Evolutionary conservation across 768 basidiomycete species (phyloP).

Genomic region (Pseudohyphozyma bogoriensis): DNA sequence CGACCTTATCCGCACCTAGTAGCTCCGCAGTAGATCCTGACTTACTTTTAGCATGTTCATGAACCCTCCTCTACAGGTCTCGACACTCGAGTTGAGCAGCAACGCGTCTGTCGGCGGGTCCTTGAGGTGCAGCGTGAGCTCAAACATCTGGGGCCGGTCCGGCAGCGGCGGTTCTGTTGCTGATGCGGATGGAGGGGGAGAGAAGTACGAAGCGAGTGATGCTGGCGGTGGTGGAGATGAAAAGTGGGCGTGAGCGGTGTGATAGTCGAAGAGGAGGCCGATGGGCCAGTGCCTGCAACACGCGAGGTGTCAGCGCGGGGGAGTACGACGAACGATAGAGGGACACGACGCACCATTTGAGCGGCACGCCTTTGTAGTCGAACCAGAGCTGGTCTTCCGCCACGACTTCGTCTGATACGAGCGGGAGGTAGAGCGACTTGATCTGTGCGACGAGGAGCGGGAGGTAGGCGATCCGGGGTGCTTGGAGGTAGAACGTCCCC

Average conservation of each 20-base stretch:
- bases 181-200: not conserved
- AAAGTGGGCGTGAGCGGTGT: constrained; percentile 47
- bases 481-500: too few species aligned
- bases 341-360: constrained; percentile 64
- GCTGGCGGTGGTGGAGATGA: constrained; percentile 8
- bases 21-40: too few species aligned
- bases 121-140: constrained; percentile 74
- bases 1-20: too few species aligned
- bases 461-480: constrained; percentile 84
- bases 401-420: constrained; percentile 72
- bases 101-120: constrained; percentile 80
- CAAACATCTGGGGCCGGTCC: constrained; percentile 48
- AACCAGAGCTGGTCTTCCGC: constrained; percentile 98
- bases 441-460: constrained; percentile 84
- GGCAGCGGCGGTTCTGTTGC: not conserved
- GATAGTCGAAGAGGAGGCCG: constrained; percentile 83
- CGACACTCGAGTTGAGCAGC: constrained; percentile 64
- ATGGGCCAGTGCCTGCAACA: constrained; percentile 87
- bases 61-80: constrained; percentile 83
- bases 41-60: constrained; percentile 81
- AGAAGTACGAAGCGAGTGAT: constrained; percentile 7
- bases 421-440: constrained; percentile 74
- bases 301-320: not conserved
- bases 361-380: constrained; percentile 67
- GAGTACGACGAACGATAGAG: not conserved